Evolutionary conservation across 768 basidiomycete species (phyloP).

Genomic region (Amanita exitialis): DNA sequence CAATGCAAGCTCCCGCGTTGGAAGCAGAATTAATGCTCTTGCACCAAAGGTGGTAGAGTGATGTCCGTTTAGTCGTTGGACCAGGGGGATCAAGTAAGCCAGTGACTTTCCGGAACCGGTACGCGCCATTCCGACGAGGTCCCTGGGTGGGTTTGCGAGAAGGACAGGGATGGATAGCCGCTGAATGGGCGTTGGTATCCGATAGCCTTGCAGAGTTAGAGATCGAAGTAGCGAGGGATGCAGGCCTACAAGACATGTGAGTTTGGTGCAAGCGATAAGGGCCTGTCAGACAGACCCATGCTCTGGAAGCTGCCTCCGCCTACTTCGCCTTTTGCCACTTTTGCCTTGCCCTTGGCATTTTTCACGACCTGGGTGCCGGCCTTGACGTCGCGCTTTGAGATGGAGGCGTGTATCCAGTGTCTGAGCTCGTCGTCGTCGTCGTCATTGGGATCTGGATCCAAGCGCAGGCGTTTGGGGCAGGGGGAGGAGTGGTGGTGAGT

Average conservation of each 20-base stretch:
- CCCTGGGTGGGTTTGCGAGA: conserved; percentile 74
- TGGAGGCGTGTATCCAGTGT: conserved; percentile 58
- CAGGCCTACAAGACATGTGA: conserved; percentile 42
- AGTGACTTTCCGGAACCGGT: conserved; percentile 98
- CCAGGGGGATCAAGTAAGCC: conserved; percentile 88
- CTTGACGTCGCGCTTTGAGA: conserved; percentile 64
- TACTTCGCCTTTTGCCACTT: conserved; percentile 62
- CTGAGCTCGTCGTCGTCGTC: conserved; percentile 45
- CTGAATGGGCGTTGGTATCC: conserved; percentile 94
- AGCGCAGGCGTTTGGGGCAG: conserved; percentile 24
- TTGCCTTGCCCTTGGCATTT: conserved; percentile 64
- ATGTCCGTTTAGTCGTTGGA: conserved; percentile 75
- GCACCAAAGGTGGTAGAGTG: conserved; percentile 78
- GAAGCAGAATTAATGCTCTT: conserved; percentile 81
- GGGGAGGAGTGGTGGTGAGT: conserved; percentile 23
- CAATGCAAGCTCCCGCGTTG: conserved; percentile 88
- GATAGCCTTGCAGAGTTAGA: conserved; percentile 85
- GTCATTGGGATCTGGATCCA: not conserved
- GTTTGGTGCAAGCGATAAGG: conserved; percentile 5
- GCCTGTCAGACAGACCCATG: conserved; percentile 67
- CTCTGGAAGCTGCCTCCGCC: conserved; percentile 95
- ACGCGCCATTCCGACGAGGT: conserved; percentile 96
- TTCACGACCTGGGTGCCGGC: conserved; percentile 70
- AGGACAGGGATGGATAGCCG: conserved; percentile 81
- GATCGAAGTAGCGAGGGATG: conserved; percentile 77